Percentiles rank a stretch among this genome's conserved stretches.
Evolutionary conservation across 2,329 filamentous ascomycete genomes (phyloP).

Genomic region (Arthrobotrys sphaeroides): DNA sequence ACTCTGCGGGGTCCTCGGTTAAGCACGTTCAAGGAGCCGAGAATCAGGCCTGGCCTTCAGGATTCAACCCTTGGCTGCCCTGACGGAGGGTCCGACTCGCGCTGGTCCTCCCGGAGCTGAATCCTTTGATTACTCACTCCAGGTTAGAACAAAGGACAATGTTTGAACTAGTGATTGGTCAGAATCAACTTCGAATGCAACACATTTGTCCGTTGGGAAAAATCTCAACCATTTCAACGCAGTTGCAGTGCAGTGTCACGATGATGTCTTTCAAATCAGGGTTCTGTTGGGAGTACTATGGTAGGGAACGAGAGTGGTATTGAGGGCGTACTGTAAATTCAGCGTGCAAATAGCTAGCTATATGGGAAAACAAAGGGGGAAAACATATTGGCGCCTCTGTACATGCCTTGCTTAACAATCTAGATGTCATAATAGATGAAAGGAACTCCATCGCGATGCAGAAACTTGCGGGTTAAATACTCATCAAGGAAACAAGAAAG

Average conservation of each 20-base stretch:
- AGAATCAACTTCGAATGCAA: constrained; percentile 40
- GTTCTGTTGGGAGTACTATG: no score
- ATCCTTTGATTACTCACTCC: constrained; percentile 34
- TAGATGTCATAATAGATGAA: background rate
- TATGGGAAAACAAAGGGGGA: background rate
- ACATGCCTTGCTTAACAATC: constrained; percentile 8
- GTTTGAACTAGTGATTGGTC: constrained; percentile 5
- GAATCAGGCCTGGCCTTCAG: constrained; percentile 44
- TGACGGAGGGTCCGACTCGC: constrained; percentile 46
- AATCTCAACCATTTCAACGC: no score
- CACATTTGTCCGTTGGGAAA: constrained; percentile 41
- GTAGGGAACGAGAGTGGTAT: no score
- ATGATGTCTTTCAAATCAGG: no score
- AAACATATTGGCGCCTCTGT: background rate
- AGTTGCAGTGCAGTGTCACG: background rate
- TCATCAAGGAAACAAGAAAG: background rate
- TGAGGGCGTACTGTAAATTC: no score
- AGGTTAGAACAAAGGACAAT: background rate
- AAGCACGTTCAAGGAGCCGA: constrained; percentile 4
- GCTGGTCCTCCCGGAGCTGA: constrained; percentile 23
- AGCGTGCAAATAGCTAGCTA: background rate
- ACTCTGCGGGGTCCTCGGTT: background rate
- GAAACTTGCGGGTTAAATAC: background rate
- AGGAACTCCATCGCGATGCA: constrained; percentile 47
- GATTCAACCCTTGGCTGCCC: background rate